These are phyloP conservation scores for Globisporangium camurandrum DNA, from an alignment of 352 stramenopile species.

Conservation along the genomic window DNA sequence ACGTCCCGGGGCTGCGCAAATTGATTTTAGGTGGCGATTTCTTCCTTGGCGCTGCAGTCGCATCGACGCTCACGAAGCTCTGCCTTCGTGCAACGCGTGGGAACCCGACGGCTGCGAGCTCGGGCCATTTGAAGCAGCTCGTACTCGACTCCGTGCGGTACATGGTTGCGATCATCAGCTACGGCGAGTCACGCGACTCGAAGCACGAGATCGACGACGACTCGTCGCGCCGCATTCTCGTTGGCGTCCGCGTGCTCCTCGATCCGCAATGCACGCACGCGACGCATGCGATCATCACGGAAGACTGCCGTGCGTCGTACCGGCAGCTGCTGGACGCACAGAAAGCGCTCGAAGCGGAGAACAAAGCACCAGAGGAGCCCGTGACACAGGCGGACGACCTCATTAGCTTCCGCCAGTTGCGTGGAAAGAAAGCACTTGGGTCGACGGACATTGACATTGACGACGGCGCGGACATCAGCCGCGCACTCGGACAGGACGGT, in stretches of 20 bases:
- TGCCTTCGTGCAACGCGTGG: constrained; percentile 84
- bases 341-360: constrained; percentile 60
- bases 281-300: constrained; percentile 67
- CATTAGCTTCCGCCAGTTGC: constrained; percentile 97
- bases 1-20: constrained; percentile 73
- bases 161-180: constrained; percentile 71
- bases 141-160: constrained; percentile 62
- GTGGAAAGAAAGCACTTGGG: constrained; percentile 87
- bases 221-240: constrained; percentile 92
- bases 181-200: constrained; percentile 61
- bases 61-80: constrained; percentile 95
- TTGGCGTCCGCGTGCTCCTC: constrained; percentile 93
- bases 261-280: constrained; percentile 79
- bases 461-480: constrained; percentile 94
- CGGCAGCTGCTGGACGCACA: constrained; percentile 66
- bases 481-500: constrained; percentile 90
- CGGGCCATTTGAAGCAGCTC: constrained; percentile 51
- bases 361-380: constrained; percentile 43
- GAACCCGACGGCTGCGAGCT: constrained; percentile 29
- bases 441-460: constrained; percentile 97
- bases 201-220: constrained; percentile 90
- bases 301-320: constrained; percentile 77
- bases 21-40: constrained; percentile 93
- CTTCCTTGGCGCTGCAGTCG: constrained; percentile 93
- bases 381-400: constrained; percentile 90